Percentiles rank a stretch among this genome's conserved stretches.
Evolutionary conservation across 768 basidiomycete genomes (phyloP).

Genomic region (Rhodotorula kratochvilovae): DNA sequence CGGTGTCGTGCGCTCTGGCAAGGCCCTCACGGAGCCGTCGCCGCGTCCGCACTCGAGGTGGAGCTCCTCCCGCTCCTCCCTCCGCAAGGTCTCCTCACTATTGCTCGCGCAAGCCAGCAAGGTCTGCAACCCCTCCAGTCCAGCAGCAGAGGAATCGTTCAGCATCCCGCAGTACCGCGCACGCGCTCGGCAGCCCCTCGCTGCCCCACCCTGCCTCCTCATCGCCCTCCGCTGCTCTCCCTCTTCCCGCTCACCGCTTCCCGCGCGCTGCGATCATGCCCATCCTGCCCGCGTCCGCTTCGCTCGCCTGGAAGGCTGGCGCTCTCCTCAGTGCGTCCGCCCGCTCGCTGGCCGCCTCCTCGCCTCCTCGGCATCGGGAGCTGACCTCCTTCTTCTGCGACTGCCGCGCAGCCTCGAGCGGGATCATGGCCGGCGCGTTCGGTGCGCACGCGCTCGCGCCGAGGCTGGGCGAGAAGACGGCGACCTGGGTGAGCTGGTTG

Average conservation of each 20-base stretch:
- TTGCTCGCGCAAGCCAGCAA: no score
- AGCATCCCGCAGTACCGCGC: no score
- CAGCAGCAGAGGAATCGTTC: no score
- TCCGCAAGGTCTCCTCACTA: no score
- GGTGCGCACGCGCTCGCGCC: constrained; percentile 35
- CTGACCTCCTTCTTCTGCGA: background rate
- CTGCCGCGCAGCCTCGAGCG: constrained; percentile 12
- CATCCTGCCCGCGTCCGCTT: constrained; percentile 21
- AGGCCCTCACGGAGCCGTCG: no score
- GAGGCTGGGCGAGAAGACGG: constrained; percentile 32
- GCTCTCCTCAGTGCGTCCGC: constrained; percentile 26
- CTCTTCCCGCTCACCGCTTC: background rate
- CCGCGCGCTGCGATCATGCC: constrained; percentile 7
- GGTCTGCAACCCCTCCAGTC: no score
- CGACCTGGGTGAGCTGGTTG: constrained; percentile 18
- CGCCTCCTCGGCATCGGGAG: background rate
- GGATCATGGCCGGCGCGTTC: constrained; percentile 32
- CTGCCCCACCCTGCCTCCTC: no score
- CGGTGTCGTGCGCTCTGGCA: no score
- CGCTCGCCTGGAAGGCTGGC: constrained; percentile 37
- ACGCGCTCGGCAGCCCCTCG: no score
- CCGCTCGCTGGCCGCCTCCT: background rate
- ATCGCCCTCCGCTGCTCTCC: background rate
- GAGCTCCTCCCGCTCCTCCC: no score
- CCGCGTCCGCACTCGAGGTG: no score